Evolutionary conservation across 176 grass and related monocot genomes (phyloP).

Genomic region (Pontederia paniculata): DNA sequence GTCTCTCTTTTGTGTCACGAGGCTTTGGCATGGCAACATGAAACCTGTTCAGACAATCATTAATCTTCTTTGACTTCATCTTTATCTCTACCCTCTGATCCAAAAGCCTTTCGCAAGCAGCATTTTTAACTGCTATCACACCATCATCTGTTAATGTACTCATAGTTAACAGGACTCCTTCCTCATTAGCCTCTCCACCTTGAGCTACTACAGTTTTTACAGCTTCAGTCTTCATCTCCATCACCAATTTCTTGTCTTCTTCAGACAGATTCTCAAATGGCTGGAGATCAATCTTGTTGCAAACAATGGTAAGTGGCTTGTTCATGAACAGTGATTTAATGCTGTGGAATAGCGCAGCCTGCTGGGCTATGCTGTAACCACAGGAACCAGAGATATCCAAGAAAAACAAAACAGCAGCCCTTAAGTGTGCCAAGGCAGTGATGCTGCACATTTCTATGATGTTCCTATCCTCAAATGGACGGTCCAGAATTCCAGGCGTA

Average conservation of each 20-base stretch:
- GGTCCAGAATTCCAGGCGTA: slow-evolving; percentile 72
- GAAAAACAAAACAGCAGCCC: slow-evolving; percentile 36
- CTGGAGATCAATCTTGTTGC: slow-evolving; percentile 73
- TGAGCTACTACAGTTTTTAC: slow-evolving; percentile 18
- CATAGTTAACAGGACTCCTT: slow-evolving; percentile 65
- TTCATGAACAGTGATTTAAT: slow-evolving; percentile 80
- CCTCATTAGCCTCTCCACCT: slow-evolving; percentile 38
- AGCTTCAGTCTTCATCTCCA: slow-evolving; percentile 43
- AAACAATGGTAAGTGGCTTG: slow-evolving; percentile 62
- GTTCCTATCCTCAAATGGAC: slow-evolving; percentile 41
- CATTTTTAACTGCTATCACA: slow-evolving; percentile 52
- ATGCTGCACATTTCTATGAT: slow-evolving; percentile 60
- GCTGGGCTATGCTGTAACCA: slow-evolving; percentile 62
- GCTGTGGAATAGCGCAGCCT: slow-evolving; percentile 70
- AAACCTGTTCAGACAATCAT: slow-evolving; percentile 47
- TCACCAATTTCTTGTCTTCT: slow-evolving; percentile 57
- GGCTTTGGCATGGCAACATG: slow-evolving; percentile 77
- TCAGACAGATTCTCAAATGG: slow-evolving; percentile 52
- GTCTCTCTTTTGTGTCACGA: slow-evolving; percentile 62
- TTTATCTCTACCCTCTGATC: slow-evolving; percentile 39
- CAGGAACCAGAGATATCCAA: slow-evolving; percentile 71
- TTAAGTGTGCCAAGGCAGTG: slow-evolving; percentile 30
- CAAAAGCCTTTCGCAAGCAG: slow-evolving; percentile 43
- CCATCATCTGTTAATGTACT: slow-evolving; percentile 74
- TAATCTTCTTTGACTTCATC: slow-evolving; percentile 50